Evolutionary conservation across 139 green algal genomes (phyloP).

Genomic region (Microglena sp.): DNA sequence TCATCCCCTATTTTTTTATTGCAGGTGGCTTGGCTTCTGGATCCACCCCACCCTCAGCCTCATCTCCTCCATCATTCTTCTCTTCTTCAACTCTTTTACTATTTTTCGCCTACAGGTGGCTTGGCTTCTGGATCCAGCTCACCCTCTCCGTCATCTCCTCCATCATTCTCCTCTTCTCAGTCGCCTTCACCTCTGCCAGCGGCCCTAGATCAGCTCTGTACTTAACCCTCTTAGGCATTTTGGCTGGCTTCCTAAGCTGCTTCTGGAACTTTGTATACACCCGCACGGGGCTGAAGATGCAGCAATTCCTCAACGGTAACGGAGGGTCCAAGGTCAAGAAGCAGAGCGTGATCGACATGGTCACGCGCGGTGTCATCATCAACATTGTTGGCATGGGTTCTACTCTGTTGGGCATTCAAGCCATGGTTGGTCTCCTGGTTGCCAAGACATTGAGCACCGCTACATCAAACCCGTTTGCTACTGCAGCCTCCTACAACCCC

Average conservation of each 20-base stretch:
- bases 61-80: constrained; percentile 79
- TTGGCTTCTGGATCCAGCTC: constrained; percentile 93
- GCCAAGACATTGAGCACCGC: constrained; percentile 93
- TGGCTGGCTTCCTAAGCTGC: constrained; percentile 80
- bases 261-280: constrained; percentile 87
- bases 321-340: constrained; percentile 46
- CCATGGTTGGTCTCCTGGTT: constrained; percentile 83
- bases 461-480: constrained; percentile 77
- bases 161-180: constrained; percentile 91
- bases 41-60: constrained; percentile 81
- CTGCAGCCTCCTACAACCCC: constrained; percentile 70
- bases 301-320: constrained; percentile 52
- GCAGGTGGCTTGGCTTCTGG: constrained; percentile 95
- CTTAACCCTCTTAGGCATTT: constrained; percentile 84
- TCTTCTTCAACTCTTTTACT: constrained; percentile 94
- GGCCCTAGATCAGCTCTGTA: constrained; percentile 74
- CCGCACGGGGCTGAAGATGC: constrained; percentile 54
- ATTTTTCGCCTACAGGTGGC: constrained; percentile 80
- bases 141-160: constrained; percentile 74
- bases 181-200: constrained; percentile 81
- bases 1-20: too few species aligned
- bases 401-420: constrained; percentile 60
- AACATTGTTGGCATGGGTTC: constrained; percentile 64
- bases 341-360: constrained; percentile 57
- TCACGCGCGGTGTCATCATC: constrained; percentile 65